Conservation (phyloP, 257 asterid genomes). For the Verbascum thapsus region DNA sequence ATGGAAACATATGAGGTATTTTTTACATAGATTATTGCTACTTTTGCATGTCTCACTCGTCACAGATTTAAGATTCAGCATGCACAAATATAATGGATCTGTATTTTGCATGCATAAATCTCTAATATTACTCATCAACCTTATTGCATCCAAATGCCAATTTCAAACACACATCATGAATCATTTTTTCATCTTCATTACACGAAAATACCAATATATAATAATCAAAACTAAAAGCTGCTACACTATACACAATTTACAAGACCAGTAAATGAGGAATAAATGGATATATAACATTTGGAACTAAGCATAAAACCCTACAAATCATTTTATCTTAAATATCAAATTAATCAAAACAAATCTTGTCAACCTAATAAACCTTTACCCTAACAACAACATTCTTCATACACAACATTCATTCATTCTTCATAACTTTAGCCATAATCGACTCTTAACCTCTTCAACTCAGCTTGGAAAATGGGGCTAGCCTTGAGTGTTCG, state of each 20-base stretch:
- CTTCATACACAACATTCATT: constrained; percentile 7
- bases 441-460: constrained; percentile 54
- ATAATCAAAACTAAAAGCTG: background rate
- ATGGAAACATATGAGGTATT: no score
- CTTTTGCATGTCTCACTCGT: no score
- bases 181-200: no score
- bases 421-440: constrained; percentile 36
- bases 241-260: constrained; percentile 28
- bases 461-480: constrained; percentile 61
- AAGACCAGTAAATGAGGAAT: constrained; percentile 10
- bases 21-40: background rate
- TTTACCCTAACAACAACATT: constrained; percentile 15
- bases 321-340: background rate
- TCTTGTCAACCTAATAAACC: constrained; percentile 21
- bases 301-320: background rate
- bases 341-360: constrained; percentile 27
- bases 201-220: constrained; percentile 6
- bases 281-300: constrained; percentile 12
- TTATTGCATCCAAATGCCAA: no score
- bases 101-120: no score
- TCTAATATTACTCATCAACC: no score
- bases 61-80: no score
- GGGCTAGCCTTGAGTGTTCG: constrained; percentile 59
- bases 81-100: no score
- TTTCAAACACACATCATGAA: background rate